A percentile compares a stretch with the other conserved stretches of the same genome.
These are phyloP conservation scores for Xerocomellus amylosporus DNA, from an alignment of 768 basidiomycete species.

Conservation along the genomic window DNA sequence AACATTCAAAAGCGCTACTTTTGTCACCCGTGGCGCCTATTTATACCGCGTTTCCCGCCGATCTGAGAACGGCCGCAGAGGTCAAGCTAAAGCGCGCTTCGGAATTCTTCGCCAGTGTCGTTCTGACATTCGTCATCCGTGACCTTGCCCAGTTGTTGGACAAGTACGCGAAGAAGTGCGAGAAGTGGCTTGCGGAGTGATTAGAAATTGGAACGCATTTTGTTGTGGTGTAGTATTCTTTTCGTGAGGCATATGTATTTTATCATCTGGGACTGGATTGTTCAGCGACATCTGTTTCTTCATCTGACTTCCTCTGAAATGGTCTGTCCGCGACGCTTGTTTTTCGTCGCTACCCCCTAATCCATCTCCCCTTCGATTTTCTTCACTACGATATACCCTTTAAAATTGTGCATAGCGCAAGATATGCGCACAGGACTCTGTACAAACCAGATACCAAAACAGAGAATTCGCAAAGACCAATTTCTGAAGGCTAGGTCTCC, in stretches of 20 bases:
- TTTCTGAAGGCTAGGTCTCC: slow-evolving; percentile 21
- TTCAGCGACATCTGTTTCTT: slow-evolving; percentile 30
- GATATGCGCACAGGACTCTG: background rate
- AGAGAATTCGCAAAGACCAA: background rate
- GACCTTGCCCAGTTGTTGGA: slow-evolving; percentile 84
- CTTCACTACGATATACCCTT: slow-evolving; percentile 26
- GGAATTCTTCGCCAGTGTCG: slow-evolving; percentile 89
- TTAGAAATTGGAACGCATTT: slow-evolving; percentile 20
- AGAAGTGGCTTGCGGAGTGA: slow-evolving; percentile 87
- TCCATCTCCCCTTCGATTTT: slow-evolving; percentile 16
- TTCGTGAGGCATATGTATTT: slow-evolving; percentile 31
- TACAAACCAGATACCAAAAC: slow-evolving; percentile 3
- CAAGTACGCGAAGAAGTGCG: slow-evolving; percentile 92
- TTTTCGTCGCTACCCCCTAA: slow-evolving; percentile 10
- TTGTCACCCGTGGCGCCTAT: slow-evolving; percentile 65
- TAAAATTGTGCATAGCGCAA: slow-evolving; percentile 19
- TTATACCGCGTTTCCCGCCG: slow-evolving; percentile 67
- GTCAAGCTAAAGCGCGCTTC: slow-evolving; percentile 74
- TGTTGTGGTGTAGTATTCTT: slow-evolving; percentile 27
- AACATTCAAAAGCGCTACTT: slow-evolving; percentile 74
- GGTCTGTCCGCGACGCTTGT: slow-evolving; percentile 13
- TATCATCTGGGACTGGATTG: slow-evolving; percentile 36
- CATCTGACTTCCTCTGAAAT: slow-evolving; percentile 22
- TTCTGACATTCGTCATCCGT: slow-evolving; percentile 85
- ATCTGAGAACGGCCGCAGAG: slow-evolving; percentile 64